Base-by-base conservation (phyloP, 768 basidiomycete species). In the Termitomyces sp. region DNA sequence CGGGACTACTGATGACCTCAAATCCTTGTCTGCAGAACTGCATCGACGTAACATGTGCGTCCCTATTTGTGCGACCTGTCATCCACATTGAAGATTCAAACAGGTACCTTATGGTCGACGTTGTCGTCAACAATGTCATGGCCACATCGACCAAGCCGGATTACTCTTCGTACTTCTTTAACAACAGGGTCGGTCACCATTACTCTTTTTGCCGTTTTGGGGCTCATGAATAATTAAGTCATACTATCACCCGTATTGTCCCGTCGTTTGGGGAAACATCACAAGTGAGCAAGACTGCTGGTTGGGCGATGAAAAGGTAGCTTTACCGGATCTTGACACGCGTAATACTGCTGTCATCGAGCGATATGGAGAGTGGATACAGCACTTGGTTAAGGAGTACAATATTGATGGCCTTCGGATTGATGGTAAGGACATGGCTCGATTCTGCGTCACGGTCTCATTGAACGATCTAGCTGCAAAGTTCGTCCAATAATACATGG, bases 61-160 rank as follows among this genome's bases (percentile, higher is more conserved):
- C 37, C 29, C 10, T 53, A 26, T 53, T 44, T 27, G 37, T 55
- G 29, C n/a, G 51, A 41, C 18, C 48, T 37, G 58, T 51, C 22
- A 26, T 39, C 55, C 46, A 27, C 22, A 20, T 31, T 37, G 18
- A 42, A 39, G 56, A 7, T 43, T 29, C 16, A 14, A 41, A 14
- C 31, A 78, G 77, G 84, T 92, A 86, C 68, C 74, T 94, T 60
- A 93, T 92, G 90, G 84, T 93, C 48, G 92, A 94, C 65, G 71
- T 90, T 32, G 88, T 94, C 39, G 83, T 89, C 34, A 94, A 94
- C 69, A 89, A 94, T 69, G 90, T 95, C 50, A 92, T 92, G 79
- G 74, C 87, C 1, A 81, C 84, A 3, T 80, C 83, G 3, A 75
- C 72, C 36, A 80, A 74, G 6, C 87, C 88, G 16, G 82, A 87